A percentile compares a stretch with the other conserved stretches of the same genome.
phyloP scores from a whole-genome alignment of 352 stramenopile genomes.

The Albugo laibachii region DNA sequence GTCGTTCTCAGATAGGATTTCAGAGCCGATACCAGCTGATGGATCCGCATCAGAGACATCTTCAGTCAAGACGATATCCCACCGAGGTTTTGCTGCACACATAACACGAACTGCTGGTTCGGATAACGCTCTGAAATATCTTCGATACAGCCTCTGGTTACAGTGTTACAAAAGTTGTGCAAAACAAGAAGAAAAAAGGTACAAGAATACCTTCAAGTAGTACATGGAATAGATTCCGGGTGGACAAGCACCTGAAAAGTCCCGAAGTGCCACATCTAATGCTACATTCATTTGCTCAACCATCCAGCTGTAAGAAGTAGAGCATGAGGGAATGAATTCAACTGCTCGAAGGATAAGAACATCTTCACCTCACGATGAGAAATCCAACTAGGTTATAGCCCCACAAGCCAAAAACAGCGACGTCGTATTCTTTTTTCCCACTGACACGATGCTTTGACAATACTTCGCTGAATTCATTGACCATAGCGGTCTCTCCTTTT shows the following conservation, averaged over 20 bases:
- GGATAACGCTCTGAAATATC: conserved; percentile 53
- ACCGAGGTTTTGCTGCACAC: conserved; percentile 33
- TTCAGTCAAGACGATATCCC: conserved; percentile 14
- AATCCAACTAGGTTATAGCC: conserved; percentile 64
- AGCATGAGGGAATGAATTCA: background rate
- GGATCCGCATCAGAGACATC: background rate
- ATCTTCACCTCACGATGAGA: conserved; percentile 34
- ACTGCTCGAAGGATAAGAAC: background rate
- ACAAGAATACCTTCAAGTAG: conserved; percentile 33
- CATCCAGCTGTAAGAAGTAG: conserved; percentile 25
- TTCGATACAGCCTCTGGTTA: conserved; percentile 40
- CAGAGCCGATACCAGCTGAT: conserved; percentile 18
- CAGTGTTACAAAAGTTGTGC: background rate
- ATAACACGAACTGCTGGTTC: conserved; percentile 23
- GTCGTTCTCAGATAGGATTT: conserved; percentile 54
- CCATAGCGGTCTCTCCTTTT: conserved; percentile 27
- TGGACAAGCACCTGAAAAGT: conserved; percentile 26
- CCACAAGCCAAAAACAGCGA: conserved; percentile 36
- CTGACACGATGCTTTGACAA: conserved; percentile 31
- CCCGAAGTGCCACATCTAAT: conserved; percentile 39
- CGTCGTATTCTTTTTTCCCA: conserved; percentile 53
- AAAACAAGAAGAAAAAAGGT: background rate
- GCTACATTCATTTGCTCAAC: conserved; percentile 40
- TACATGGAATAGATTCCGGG: conserved; percentile 44
- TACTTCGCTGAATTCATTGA: conserved; percentile 30